Base-by-base conservation (phyloP, 148 eudicot genomes). In the Chenopodium berlandieri region DNA sequence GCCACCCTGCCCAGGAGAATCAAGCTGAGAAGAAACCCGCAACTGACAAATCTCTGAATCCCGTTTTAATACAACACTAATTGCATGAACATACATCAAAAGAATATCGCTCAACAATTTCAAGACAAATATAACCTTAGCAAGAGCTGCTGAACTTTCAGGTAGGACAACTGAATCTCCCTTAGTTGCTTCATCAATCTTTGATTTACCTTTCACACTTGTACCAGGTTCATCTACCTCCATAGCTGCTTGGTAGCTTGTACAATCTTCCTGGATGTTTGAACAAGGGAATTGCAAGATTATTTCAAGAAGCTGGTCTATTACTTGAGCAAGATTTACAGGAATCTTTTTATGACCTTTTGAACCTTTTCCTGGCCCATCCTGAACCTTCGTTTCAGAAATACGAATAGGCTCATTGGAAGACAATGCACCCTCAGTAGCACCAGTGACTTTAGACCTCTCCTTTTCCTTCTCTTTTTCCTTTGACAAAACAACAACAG, bases 101-200 rank as follows among this genome's bases (percentile, higher is more conserved):
- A 96, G 91, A 80, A 94, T 91, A 86, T 96, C 99, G 83, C 98
- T 89, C 84, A 96, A 82, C 84, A 96, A 84, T 86, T 96, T 96
- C 50, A 96, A 91, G 34, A 96, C 95, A 84, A 96, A 96, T 37
- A 97, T 89, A 78, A 89, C 97, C 89, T 91, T 94, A 86, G 92
- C 99, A 66, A 94, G 86, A 31, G 77, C 90, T 32, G 94, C 93
- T 65, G 99, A 92, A 85, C 71, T 91, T 81, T 96, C 99, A 32
- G 94, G 89, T 30, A 78, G 65, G 81, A 78, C 72, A 72, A 86
- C 91, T 10, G 89, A 78, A 83, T 88, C 94, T 10, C 71, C 82
- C 87, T 91, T 89, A 83, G 63, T 72, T 50, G 89, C 84, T 82
- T 94, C 99, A 63, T 89, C 98, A 86, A 96, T 86, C 92, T 96